Conservation (phyloP, 805 yeast species). For the Candida loeiensis region DNA sequence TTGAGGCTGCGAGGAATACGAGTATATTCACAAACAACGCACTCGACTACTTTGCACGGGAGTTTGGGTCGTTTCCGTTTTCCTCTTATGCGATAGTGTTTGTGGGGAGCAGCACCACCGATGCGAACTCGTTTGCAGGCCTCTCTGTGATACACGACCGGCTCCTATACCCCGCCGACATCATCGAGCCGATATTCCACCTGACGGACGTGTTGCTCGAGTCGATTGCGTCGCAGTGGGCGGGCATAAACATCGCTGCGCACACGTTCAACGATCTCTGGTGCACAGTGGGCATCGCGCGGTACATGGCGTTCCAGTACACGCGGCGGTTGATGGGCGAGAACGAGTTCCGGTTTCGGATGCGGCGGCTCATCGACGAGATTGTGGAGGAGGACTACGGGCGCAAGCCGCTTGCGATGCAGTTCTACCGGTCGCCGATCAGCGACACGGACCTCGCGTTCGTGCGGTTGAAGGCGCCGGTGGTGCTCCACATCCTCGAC, state of each 20-base stretch:
- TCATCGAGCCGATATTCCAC: slow-evolving; percentile 74
- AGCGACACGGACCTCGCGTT: slow-evolving; percentile 60
- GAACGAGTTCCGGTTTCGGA: slow-evolving; percentile 73
- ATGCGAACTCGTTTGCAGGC: slow-evolving; percentile 68
- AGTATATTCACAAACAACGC: slow-evolving; percentile 75
- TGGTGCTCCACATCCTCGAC: slow-evolving; percentile 80
- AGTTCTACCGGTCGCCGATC: slow-evolving; percentile 63
- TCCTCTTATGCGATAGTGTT: slow-evolving; percentile 76
- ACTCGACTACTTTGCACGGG: slow-evolving; percentile 77
- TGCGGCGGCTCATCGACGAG: slow-evolving; percentile 60
- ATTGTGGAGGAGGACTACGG: slow-evolving; percentile 75
- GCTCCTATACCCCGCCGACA: slow-evolving; percentile 65
- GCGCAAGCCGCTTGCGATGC: slow-evolving; percentile 76
- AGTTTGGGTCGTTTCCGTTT: slow-evolving; percentile 91
- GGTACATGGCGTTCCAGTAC: slow-evolving; percentile 76
- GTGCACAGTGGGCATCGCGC: slow-evolving; percentile 83
- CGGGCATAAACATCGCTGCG: slow-evolving; percentile 88
- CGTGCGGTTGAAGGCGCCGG: slow-evolving; percentile 75
- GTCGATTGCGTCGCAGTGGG: slow-evolving; percentile 84
- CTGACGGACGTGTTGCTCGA: slow-evolving; percentile 66
- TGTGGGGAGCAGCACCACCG: slow-evolving; percentile 51
- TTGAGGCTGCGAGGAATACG: slow-evolving; percentile 59
- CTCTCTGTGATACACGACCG: slow-evolving; percentile 58
- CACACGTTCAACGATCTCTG: slow-evolving; percentile 75
- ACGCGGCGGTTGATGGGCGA: slow-evolving; percentile 70